Evolutionary conservation across 163 green algal species (phyloP).

Genomic region (Chlamydomonas reinhardtii): DNA sequence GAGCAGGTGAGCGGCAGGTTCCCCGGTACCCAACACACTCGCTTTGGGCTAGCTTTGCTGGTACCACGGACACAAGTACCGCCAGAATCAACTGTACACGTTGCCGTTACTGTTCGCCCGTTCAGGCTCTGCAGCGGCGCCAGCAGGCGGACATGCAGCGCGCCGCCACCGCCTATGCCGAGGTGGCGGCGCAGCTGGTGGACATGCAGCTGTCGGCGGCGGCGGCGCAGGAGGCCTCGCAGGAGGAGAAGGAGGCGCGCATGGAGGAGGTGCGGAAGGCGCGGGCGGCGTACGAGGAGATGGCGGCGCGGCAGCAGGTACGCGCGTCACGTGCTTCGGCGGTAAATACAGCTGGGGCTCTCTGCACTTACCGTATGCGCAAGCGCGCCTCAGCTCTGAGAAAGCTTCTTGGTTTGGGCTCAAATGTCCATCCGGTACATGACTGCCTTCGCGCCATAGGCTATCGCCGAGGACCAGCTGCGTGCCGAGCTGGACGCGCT

Average conservation of each 20-base stretch:
- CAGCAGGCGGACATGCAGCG: not conserved
- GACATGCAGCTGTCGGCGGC: conserved; percentile 2
- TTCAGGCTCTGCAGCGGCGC: not conserved
- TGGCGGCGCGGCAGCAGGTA: conserved; percentile 8
- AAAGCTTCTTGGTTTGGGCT: too few species aligned
- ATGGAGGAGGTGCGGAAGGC: not conserved
- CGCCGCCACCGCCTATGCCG: not conserved
- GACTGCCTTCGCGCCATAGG: not conserved
- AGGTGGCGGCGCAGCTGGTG: conserved; percentile 11
- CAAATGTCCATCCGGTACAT: too few species aligned
- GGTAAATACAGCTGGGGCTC: too few species aligned
- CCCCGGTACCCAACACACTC: too few species aligned
- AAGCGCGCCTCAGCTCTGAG: too few species aligned
- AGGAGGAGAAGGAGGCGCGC: conserved; percentile 3
- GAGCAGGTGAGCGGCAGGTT: not conserved
- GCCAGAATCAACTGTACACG: too few species aligned
- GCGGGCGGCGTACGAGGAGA: not conserved
- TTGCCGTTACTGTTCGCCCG: too few species aligned
- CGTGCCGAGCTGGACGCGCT: not conserved
- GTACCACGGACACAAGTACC: too few species aligned
- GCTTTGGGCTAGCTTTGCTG: too few species aligned
- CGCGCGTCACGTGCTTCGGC: not conserved
- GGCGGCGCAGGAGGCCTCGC: not conserved
- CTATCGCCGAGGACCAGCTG: conserved; percentile 4
- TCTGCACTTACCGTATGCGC: too few species aligned